A percentile compares a stretch with the other conserved stretches of the same genome.
These are phyloP conservation scores for Erythrobasidium yunnanense DNA, from an alignment of 768 basidiomycete species.

Conservation along the genomic window DNA sequence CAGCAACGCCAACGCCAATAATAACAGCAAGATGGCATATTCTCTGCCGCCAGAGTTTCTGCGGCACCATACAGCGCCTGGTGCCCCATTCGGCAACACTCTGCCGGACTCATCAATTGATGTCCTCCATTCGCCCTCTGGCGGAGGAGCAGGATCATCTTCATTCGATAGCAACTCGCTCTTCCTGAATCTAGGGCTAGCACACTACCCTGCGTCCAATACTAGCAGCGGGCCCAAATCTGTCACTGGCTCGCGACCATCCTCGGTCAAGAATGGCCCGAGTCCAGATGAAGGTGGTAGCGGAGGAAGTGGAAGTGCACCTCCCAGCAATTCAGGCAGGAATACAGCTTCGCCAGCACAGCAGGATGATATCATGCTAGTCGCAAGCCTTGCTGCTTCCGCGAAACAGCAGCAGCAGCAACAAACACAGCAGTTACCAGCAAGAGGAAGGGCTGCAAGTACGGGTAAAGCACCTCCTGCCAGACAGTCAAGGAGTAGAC, in stretches of 20 bases:
- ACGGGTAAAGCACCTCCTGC: not conserved
- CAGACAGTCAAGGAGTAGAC: not conserved
- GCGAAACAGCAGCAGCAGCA: not conserved
- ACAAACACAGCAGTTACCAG: not conserved
- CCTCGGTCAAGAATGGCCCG: too few species aligned
- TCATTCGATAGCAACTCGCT: not conserved
- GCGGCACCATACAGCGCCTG: not conserved
- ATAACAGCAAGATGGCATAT: not conserved
- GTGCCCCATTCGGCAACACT: too few species aligned
- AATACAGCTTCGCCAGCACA: too few species aligned
- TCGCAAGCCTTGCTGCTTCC: too few species aligned
- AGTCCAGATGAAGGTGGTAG: too few species aligned
- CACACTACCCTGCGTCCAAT: too few species aligned
- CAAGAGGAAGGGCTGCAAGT: not conserved
- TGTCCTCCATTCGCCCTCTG: not conserved
- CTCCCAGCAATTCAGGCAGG: too few species aligned
- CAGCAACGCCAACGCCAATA: not conserved
- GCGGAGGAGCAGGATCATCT: too few species aligned
- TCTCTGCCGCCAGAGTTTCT: not conserved
- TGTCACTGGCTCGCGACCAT: too few species aligned
- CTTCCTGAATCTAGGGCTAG: not conserved
- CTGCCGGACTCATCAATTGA: not conserved
- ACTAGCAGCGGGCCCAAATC: too few species aligned
- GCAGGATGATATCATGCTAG: too few species aligned
- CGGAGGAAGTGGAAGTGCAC: too few species aligned